phyloP scores from a whole-genome alignment of 352 stramenopile genomes.

The Pythium monospermum region DNA sequence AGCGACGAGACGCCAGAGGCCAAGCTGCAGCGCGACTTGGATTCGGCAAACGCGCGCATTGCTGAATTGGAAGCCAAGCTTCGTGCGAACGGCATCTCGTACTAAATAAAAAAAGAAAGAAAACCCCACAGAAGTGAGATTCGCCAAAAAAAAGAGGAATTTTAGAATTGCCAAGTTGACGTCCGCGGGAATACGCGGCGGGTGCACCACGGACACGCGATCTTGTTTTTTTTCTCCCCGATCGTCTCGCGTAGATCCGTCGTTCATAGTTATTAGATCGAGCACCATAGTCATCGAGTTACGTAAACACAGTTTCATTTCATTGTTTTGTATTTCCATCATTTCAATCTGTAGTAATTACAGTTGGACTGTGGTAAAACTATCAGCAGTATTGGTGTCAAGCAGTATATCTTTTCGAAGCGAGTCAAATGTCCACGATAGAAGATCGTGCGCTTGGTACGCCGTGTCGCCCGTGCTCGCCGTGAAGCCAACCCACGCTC shows the following conservation, averaged over 20 bases:
- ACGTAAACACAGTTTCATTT: constrained; percentile 11
- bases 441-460: constrained; percentile 88
- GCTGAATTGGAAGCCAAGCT: constrained; percentile 81
- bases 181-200: constrained; percentile 12
- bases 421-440: constrained; percentile 77
- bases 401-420: constrained; percentile 31
- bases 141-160: constrained; percentile 10
- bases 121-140: no score
- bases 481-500: constrained; percentile 91
- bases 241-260: constrained; percentile 3
- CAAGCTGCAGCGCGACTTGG: constrained; percentile 73
- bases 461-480: constrained; percentile 73
- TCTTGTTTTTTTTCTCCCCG: constrained; percentile 1
- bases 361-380: no score
- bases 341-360: constrained; percentile 11
- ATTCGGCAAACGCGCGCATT: constrained; percentile 80
- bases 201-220: constrained; percentile 12
- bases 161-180: constrained; percentile 27
- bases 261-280: constrained; percentile 29
- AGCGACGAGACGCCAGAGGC: constrained; percentile 34
- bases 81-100: constrained; percentile 71
- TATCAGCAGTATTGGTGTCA: constrained; percentile 2
- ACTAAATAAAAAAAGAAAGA: constrained; percentile 33
- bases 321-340: constrained; percentile 10
- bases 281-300: constrained; percentile 11